Evolutionary conservation across 2,329 filamentous ascomycete genomes (phyloP).

Genomic region (Ophiostoma australiae): DNA sequence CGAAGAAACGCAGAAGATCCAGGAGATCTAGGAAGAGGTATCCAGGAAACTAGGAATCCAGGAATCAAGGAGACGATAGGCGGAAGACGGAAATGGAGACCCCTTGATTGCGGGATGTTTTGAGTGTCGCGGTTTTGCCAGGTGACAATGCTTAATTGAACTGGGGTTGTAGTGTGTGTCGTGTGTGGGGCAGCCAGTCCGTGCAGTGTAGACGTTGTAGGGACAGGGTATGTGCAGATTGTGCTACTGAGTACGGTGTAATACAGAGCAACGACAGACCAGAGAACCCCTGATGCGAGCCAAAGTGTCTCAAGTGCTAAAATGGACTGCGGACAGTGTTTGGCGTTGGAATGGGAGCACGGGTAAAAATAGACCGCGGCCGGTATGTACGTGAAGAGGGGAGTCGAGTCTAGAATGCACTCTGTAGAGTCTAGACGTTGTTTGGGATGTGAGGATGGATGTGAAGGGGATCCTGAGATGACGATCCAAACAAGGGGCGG

Average conservation of each 20-base stretch:
- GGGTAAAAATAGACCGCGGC: background rate
- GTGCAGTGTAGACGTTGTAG: background rate
- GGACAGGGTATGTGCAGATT: background rate
- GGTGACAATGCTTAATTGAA: slow-evolving; percentile 1
- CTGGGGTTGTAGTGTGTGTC: background rate
- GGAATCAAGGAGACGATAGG: background rate
- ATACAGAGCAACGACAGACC: background rate
- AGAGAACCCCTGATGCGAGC: slow-evolving; percentile 1
- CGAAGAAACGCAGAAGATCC: background rate
- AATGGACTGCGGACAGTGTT: background rate
- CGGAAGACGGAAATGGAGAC: slow-evolving; percentile 3
- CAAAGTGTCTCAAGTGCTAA: slow-evolving; percentile 11
- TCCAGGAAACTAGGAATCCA: background rate
- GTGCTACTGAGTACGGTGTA: background rate
- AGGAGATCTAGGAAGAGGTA: background rate
- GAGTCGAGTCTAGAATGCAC: background rate
- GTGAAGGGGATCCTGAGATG: background rate
- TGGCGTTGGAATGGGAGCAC: background rate
- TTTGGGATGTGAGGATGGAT: background rate
- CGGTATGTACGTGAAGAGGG: background rate
- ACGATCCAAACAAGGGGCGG: background rate
- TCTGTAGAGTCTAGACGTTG: background rate
- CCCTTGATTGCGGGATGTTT: slow-evolving; percentile 8
- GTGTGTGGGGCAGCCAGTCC: background rate
- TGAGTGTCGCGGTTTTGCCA: background rate